Evolutionary conservation across 2,329 filamentous ascomycete genomes (phyloP).

Genomic region (Penicillium sp.): DNA sequence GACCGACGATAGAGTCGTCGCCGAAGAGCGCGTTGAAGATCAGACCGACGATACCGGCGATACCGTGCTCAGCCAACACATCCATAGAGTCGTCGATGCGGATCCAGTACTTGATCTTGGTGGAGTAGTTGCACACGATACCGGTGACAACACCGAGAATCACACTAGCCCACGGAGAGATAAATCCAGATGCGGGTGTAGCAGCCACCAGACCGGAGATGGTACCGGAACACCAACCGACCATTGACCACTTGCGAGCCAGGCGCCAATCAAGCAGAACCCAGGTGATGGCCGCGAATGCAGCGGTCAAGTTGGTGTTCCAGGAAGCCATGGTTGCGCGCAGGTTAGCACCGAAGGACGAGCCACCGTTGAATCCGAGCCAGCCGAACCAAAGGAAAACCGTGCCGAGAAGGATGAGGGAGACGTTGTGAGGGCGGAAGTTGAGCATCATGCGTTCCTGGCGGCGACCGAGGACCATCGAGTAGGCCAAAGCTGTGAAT

Average conservation of each 20-base stretch:
- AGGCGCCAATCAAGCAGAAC: conserved; percentile 93
- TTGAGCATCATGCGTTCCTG: conserved; percentile 99
- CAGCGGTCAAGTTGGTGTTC: conserved; percentile 93
- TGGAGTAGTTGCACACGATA: conserved; percentile 77
- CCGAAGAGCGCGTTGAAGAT: conserved; percentile 76
- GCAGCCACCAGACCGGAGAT: conserved; percentile 88
- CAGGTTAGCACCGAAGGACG: conserved; percentile 88
- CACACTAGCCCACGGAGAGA: conserved; percentile 67
- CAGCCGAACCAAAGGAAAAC: conserved; percentile 98
- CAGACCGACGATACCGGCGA: conserved; percentile 81
- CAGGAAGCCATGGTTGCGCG: conserved; percentile 95
- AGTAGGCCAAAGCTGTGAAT: conserved; percentile 90
- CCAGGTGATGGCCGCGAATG: conserved; percentile 91
- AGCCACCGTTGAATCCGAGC: conserved; percentile 98
- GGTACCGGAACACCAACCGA: conserved; percentile 88
- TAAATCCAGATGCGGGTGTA: conserved; percentile 78
- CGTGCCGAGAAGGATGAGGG: conserved; percentile 91
- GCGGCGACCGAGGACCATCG: conserved; percentile 89
- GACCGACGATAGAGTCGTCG: conserved; percentile 70
- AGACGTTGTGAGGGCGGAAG: conserved; percentile 98
- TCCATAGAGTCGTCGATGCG: conserved; percentile 85
- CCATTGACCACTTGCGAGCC: conserved; percentile 90
- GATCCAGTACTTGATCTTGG: conserved; percentile 78
- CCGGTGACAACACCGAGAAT: conserved; percentile 63
- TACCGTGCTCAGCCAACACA: conserved; percentile 85